phyloP scores from a whole-genome alignment of 2,329 filamentous ascomycete species.

The Monilinia vaccinii-corymbosi region DNA sequence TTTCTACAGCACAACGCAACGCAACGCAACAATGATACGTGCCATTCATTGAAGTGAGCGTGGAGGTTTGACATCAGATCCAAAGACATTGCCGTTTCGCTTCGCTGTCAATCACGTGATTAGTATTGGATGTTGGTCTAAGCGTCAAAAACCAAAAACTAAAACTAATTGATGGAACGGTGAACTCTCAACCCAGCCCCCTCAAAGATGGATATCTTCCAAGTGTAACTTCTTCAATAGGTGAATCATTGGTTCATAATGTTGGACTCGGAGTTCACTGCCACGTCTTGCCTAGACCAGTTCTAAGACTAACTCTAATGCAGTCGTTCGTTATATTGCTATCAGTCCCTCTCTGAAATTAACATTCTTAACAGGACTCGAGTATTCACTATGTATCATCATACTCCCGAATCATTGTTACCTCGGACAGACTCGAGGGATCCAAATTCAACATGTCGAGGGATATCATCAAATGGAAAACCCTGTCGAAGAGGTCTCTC shows the following conservation, averaged over 20 bases:
- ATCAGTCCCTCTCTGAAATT: not conserved
- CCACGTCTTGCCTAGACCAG: conserved; percentile 3
- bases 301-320: not conserved
- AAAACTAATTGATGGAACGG: too few species aligned
- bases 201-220: conserved; percentile 5
- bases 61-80: too few species aligned
- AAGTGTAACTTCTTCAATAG: not conserved
- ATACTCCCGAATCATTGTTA: conserved; percentile 74
- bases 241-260: conserved; percentile 11
- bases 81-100: not conserved
- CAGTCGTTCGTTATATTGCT: conserved; percentile 8
- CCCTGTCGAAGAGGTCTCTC: conserved; percentile 70
- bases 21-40: conserved; percentile 2
- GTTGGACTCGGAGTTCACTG: conserved; percentile 5
- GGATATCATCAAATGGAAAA: conserved; percentile 72
- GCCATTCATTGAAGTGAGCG: conserved; percentile 1
- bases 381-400: conserved; percentile 43
- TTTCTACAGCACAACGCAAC: too few species aligned
- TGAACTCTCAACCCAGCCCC: conserved; percentile 7
- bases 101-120: conserved; percentile 7
- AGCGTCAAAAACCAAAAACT: not conserved
- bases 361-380: not conserved
- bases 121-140: not conserved
- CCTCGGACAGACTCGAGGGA: conserved; percentile 78
- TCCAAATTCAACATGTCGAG: conserved; percentile 75